phyloP scores from a whole-genome alignment of 768 basidiomycete genomes.

The Phylloporus rhodoxanthus region DNA sequence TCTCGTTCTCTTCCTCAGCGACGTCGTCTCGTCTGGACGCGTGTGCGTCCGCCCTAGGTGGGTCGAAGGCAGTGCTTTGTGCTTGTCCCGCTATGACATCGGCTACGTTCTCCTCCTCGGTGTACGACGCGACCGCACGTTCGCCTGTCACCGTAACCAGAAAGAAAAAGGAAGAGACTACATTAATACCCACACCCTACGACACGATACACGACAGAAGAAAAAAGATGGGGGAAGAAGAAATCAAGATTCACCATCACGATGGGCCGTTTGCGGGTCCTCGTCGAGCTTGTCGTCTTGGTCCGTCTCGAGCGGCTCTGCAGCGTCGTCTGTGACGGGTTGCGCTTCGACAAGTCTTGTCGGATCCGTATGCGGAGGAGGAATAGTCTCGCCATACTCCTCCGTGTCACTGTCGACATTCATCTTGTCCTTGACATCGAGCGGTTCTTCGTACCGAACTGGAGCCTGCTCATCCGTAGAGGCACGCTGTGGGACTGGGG shows the following conservation, averaged over 20 bases:
- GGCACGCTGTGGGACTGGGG: conserved; percentile 18
- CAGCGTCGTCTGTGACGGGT: conserved; percentile 11
- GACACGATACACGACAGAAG: conserved; percentile 20
- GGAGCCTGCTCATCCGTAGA: conserved; percentile 10
- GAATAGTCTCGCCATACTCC: conserved; percentile 19
- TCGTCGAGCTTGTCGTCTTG: conserved; percentile 16
- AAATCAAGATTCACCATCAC: conserved; percentile 42
- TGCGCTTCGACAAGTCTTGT: conserved; percentile 18
- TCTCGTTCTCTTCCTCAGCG: conserved; percentile 3
- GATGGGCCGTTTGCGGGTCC: conserved; percentile 16
- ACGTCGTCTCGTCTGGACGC: background rate
- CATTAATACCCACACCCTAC: conserved; percentile 30
- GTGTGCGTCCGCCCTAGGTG: too few relatives aligned
- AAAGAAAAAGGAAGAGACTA: conserved; percentile 7
- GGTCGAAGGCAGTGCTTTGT: background rate
- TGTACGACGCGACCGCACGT: conserved; percentile 9
- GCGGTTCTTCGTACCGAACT: conserved; percentile 1
- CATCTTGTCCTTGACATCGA: conserved; percentile 20
- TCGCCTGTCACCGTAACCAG: conserved; percentile 21
- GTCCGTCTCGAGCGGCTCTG: conserved; percentile 12
- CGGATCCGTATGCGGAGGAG: conserved; percentile 18
- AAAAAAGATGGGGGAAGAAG: conserved; percentile 4
- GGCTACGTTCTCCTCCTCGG: conserved; percentile 5
- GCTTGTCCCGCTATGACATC: conserved; percentile 1
- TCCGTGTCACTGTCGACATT: conserved; percentile 23